Base-by-base conservation (phyloP, 129 eudicot species). In the Smallanthus sonchifolius region DNA sequence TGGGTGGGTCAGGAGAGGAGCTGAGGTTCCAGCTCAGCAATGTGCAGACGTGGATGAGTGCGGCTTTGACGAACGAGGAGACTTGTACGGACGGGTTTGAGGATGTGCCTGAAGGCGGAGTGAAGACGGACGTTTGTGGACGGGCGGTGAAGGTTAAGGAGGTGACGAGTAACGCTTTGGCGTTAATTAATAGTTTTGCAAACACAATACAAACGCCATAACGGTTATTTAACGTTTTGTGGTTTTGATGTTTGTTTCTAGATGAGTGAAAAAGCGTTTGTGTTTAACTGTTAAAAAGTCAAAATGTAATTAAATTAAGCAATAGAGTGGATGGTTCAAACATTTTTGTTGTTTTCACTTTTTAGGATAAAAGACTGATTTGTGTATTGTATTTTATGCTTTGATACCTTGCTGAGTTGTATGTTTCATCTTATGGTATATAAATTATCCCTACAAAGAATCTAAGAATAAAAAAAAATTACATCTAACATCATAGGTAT, bases 21-120 rank as follows among this genome's bases (percentile, higher is more conserved):
- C 39, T 90, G 19, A 66, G 87, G 87, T 93, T 93, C 74, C 91
- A 93, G 86, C 56, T 93, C 63, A 88, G 98, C 81, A 93, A 90
- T 51, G 97, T 93, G 79, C 95, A 93, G 82, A 93, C 98, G 80
- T 93, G 96, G 90, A 88, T 93, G 92, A 93, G 98, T 57, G 96
- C 98, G 3, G 97, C 97, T 8, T 62, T 93, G 69, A 90, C 97
- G 4, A 88, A 93, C 15, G 97, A 86, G 79, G 98, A 93, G 38
- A 90, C 98, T 54, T 93, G 98, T 78, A 83, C 83, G 63, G 98
- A 93, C 38, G 98, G 97, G 67, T 90, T 93, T 24, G 80, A 86
- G 20, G 95, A 86, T 35, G 87, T 86, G 52, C 61, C 75, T 5
- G 83, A 54, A 10, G 71, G 80, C 44, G 82, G 82, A 1, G 13